Percentiles rank a stretch among this genome's conserved stretches.
These are phyloP conservation scores for Psilocybe subaeruginosa DNA, from an alignment of 768 basidiomycete genomes.

Conservation along the genomic window DNA sequence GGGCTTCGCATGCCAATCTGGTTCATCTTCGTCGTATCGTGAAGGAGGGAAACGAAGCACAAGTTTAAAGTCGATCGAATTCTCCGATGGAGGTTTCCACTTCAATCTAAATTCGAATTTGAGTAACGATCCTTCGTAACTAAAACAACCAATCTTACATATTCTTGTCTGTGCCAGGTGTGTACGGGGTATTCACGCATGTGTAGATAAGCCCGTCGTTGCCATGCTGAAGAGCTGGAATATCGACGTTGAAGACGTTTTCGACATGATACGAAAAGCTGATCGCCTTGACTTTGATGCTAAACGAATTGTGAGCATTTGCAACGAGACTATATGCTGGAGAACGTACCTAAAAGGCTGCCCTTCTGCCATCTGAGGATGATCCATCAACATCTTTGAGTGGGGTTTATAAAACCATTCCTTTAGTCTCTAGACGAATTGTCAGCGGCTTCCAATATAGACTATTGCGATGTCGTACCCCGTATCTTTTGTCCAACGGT, in stretches of 20 bases:
- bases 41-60: slow-evolving; percentile 89
- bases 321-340: background rate
- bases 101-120: slow-evolving; percentile 66
- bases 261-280: slow-evolving; percentile 86
- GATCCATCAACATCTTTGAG: slow-evolving; percentile 64
- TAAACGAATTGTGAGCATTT: slow-evolving; percentile 30
- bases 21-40: slow-evolving; percentile 50
- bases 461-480: slow-evolving; percentile 56
- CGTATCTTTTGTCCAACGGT: slow-evolving; percentile 85
- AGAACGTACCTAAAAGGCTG: slow-evolving; percentile 84
- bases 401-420: slow-evolving; percentile 87
- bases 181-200: slow-evolving; percentile 82
- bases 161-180: slow-evolving; percentile 82
- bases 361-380: slow-evolving; percentile 62
- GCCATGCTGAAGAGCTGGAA: slow-evolving; percentile 86
- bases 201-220: slow-evolving; percentile 98
- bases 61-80: slow-evolving; percentile 97
- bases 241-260: slow-evolving; percentile 81
- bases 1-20: slow-evolving; percentile 87
- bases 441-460: slow-evolving; percentile 4
- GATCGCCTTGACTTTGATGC: slow-evolving; percentile 88
- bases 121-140: slow-evolving; percentile 8
- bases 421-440: slow-evolving; percentile 61
- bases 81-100: slow-evolving; percentile 99
- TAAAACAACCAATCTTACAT: slow-evolving; percentile 59